Evolutionary conservation across 768 basidiomycete genomes (phyloP), one percentile per base, ranked within the genome.

Genomic region (Tephrocybe rancida): DNA sequence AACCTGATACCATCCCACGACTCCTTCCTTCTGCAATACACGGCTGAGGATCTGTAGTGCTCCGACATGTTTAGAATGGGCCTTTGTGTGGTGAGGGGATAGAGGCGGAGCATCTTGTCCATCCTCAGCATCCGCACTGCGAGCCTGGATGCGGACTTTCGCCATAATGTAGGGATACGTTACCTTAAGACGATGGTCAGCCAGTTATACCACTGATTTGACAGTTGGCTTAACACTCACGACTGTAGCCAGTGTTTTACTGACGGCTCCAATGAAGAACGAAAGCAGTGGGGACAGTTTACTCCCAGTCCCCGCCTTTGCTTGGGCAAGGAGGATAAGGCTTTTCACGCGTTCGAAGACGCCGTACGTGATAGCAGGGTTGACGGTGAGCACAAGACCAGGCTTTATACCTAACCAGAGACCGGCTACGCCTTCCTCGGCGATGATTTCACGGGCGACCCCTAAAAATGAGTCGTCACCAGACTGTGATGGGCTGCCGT

Each of bases 291-390:
- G 91, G 0, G 85, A 80, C 67, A 98, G 74, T 65, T 91, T 95
- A 2, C 71, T 72, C 6, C 64, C 68, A 0, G 73, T 62, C 3
- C 73, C 76, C 8, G 76, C 73, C 27, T 69, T 72, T 9, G 74
- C 69, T 64, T 77, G 73, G 5, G 85, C 84, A 30, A 85, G 70
- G 19, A 93, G 70, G 29, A 92, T 67, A 2, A 90, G 57, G 39
- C 77, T 81, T 75, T 98, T 98, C 51, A 98, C 77, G 38, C 97
- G 83, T 73, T 98, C 96, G 66, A 92, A 98, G 35, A 87, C 78
- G 44, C 97, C 97, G 64, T 96, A 98, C 1, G 96, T 99, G 69
- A 99, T 98, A 21, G 96, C 94, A 4, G 97, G 96, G 70, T 98
- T 98, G 48, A 95, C 86, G 29, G 96, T 98, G 29, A 99, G 80